A percentile compares a stretch with the other conserved stretches of the same genome.
Conservation (phyloP, 495 filamentous ascomycete species). For the Aspergillus saccharolyticus region DNA sequence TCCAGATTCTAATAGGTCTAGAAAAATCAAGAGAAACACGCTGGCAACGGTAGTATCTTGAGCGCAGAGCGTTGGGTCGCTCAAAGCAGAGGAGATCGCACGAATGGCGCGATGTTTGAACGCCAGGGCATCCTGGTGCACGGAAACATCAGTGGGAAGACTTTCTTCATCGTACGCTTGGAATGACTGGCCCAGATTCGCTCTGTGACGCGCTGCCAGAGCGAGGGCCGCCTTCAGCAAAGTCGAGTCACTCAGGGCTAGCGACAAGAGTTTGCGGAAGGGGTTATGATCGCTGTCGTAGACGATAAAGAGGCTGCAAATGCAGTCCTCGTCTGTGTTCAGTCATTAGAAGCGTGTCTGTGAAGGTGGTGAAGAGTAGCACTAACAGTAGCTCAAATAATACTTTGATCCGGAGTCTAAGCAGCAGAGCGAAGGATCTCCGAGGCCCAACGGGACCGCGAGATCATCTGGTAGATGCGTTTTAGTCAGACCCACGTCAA, state of each 20-base stretch:
- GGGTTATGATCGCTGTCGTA: constrained; percentile 50
- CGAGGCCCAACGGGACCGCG: constrained; percentile 1
- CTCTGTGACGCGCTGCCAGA: constrained; percentile 49
- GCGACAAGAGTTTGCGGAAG: constrained; percentile 44
- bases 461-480: neutral
- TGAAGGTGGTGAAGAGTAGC: neutral
- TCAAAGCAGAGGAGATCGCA: constrained; percentile 31
- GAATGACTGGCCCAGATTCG: constrained; percentile 26
- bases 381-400: constrained; percentile 44
- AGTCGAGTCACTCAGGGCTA: constrained; percentile 38
- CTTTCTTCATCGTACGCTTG: neutral
- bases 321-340: constrained; percentile 37
- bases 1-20: constrained; percentile 50
- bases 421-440: constrained; percentile 21
- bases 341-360: neutral
- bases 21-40: constrained; percentile 49
- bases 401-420: constrained; percentile 24
- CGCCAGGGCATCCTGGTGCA: constrained; percentile 39
- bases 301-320: constrained; percentile 49
- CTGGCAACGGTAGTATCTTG: constrained; percentile 40
- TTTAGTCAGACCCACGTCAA: too few relatives aligned
- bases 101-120: constrained; percentile 47
- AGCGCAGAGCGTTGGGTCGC: constrained; percentile 13
- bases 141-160: constrained; percentile 6
- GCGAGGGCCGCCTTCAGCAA: constrained; percentile 46